Percentiles rank a stretch among this genome's conserved stretches.
Evolutionary conservation across 345 rosid species (phyloP).

Genomic region (Syzygium oleosum): DNA sequence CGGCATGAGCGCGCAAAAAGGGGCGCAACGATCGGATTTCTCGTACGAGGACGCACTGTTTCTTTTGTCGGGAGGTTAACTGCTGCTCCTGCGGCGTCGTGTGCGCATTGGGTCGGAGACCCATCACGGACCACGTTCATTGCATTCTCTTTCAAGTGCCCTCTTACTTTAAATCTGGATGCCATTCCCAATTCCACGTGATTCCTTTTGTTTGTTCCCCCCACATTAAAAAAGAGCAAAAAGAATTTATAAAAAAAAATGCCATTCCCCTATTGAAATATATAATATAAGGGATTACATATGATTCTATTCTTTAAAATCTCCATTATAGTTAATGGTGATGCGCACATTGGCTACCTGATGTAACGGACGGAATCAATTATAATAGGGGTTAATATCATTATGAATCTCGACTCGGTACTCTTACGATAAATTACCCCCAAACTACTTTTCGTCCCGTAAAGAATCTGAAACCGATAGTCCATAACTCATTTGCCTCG

Average conservation of each 20-base stretch:
- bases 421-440: background rate
- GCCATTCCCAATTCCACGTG: background rate
- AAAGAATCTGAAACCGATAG: fast-evolving
- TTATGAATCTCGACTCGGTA: too few relatives aligned
- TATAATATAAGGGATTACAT: background rate
- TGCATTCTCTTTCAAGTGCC: background rate
- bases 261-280: background rate
- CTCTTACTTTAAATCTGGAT: background rate
- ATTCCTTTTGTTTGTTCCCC: background rate
- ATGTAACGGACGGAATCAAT: background rate
- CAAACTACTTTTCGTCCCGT: background rate
- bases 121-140: background rate
- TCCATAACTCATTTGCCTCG: background rate
- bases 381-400: background rate
- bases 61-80: background rate
- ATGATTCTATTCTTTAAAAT: background rate
- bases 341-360: background rate
- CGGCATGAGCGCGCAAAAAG: background rate
- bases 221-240: background rate
- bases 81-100: background rate
- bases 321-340: background rate
- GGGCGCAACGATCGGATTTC: background rate
- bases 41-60: background rate
- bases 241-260: background rate
- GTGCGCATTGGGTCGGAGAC: background rate